Conservation (phyloP, 768 basidiomycete genomes). For the Pleurotus citrinopileatus region DNA sequence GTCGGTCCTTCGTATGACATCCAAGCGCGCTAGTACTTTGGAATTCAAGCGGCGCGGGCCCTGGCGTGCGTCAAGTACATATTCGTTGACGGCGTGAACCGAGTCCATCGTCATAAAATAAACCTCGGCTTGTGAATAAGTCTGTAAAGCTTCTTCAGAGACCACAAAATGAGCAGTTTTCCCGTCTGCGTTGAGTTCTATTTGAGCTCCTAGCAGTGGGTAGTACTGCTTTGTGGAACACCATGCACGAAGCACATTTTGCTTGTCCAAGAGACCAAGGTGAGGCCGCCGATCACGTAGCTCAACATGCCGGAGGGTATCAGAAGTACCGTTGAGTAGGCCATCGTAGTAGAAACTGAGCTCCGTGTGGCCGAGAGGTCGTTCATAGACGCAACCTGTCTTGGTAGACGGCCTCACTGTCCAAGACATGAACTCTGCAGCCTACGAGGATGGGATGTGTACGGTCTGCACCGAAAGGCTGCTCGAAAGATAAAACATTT, state of each 20-base stretch:
- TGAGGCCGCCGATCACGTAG: slow-evolving; percentile 22
- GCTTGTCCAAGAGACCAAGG: slow-evolving; percentile 17
- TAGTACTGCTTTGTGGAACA: slow-evolving; percentile 41
- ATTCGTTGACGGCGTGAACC: slow-evolving; percentile 27
- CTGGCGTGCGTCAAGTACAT: slow-evolving; percentile 26
- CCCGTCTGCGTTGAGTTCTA: slow-evolving; percentile 29
- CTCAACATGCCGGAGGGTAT: slow-evolving; percentile 34
- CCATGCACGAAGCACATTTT: slow-evolving; percentile 44
- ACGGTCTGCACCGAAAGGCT: too few relatives aligned
- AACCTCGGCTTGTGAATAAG: slow-evolving; percentile 36
- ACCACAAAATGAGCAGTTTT: slow-evolving; percentile 39
- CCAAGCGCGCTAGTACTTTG: slow-evolving; percentile 32
- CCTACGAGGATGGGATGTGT: too few relatives aligned
- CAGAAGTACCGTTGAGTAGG: slow-evolving; percentile 40
- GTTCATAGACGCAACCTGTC: slow-evolving; percentile 25
- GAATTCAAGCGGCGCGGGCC: slow-evolving; percentile 29
- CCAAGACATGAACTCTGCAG: too few relatives aligned
- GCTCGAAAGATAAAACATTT: too few relatives aligned
- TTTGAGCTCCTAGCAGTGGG: slow-evolving; percentile 44
- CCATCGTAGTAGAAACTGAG: slow-evolving; percentile 40
- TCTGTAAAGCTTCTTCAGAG: slow-evolving; percentile 29
- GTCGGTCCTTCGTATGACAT: slow-evolving; percentile 39
- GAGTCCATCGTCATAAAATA: slow-evolving; percentile 29
- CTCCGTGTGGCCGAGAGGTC: slow-evolving; percentile 39
- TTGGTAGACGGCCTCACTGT: too few relatives aligned